Conservation (phyloP, 2,329 filamentous ascomycete genomes). For the Aspergillus arachidicola region DNA sequence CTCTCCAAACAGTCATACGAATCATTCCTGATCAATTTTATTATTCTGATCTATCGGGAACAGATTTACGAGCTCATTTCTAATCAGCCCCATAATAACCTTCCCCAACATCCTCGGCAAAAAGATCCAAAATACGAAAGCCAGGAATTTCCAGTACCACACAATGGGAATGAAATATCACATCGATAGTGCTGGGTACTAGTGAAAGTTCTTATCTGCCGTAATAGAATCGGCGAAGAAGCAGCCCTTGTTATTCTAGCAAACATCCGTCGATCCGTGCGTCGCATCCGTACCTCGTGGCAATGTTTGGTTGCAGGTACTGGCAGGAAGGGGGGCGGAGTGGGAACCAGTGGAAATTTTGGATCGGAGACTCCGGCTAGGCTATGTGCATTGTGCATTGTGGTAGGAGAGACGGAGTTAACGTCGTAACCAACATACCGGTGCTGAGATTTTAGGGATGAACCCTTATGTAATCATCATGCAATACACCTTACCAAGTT, state of each 20-base stretch:
- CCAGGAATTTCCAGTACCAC: neutral
- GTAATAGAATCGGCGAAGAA: neutral
- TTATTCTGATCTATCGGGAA: slow-evolving; percentile 2
- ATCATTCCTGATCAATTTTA: neutral
- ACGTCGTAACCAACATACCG: neutral
- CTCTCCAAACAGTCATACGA: neutral
- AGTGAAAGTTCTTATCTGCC: neutral
- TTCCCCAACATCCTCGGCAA: neutral
- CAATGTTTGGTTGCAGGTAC: slow-evolving; percentile 15
- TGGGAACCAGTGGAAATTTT: slow-evolving; percentile 12
- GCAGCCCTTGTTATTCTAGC: slow-evolving; percentile 1
- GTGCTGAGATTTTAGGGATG: neutral
- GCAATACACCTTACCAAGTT: neutral
- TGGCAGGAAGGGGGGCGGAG: slow-evolving; percentile 8
- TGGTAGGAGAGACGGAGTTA: neutral
- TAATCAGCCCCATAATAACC: neutral
- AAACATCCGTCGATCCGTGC: slow-evolving; percentile 22
- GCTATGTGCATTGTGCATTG: neutral
- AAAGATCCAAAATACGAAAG: neutral
- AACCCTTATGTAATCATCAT: neutral
- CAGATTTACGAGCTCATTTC: slow-evolving; percentile 6
- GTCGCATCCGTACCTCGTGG: slow-evolving; percentile 22
- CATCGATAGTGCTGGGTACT: slow-evolving; percentile 1
- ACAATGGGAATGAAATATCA: neutral
- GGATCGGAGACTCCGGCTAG: neutral